Evolutionary conservation across 116 monocot species (phyloP).

Genomic region (Trichopus zeylanicus): DNA sequence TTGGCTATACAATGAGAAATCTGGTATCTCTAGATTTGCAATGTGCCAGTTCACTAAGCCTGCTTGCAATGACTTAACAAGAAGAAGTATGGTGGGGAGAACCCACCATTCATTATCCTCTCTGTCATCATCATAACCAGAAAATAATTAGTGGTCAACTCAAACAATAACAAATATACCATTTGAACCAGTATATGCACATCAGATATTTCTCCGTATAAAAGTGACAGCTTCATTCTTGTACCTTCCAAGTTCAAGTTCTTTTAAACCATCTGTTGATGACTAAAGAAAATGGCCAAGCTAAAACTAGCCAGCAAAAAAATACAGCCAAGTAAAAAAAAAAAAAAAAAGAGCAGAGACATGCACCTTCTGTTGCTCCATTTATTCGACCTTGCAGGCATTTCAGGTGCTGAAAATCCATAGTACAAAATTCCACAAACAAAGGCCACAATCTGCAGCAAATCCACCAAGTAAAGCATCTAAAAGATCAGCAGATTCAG

Average conservation of each 20-base stretch:
- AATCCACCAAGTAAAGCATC: neutral
- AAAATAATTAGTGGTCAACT: too few relatives aligned
- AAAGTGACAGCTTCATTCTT: too few relatives aligned
- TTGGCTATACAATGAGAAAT: conserved; percentile 40
- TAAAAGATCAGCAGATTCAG: too few relatives aligned
- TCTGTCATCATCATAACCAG: conserved; percentile 14
- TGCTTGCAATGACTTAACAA: conserved; percentile 60
- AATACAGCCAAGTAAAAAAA: neutral
- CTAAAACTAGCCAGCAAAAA: too few relatives aligned
- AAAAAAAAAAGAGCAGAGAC: too few relatives aligned
- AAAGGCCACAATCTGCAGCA: conserved; percentile 58
- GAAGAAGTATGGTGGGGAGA: conserved; percentile 44
- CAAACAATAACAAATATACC: too few relatives aligned
- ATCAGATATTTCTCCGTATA: too few relatives aligned
- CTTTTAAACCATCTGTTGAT: too few relatives aligned
- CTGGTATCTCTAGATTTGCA: conserved; percentile 78
- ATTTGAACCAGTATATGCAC: too few relatives aligned
- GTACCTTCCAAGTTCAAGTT: too few relatives aligned
- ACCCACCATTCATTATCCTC: conserved; percentile 80
- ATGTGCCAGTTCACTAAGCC: conserved; percentile 62
- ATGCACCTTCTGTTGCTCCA: conserved; percentile 45
- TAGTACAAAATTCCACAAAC: conserved; percentile 49
- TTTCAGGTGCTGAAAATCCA: conserved; percentile 28
- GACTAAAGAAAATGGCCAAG: too few relatives aligned
- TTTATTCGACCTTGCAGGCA: conserved; percentile 7